Evolutionary conservation across 345 rosid genomes (phyloP), one percentile per base, ranked within the genome.

Genomic region (Melaleuca quinquenervia): DNA sequence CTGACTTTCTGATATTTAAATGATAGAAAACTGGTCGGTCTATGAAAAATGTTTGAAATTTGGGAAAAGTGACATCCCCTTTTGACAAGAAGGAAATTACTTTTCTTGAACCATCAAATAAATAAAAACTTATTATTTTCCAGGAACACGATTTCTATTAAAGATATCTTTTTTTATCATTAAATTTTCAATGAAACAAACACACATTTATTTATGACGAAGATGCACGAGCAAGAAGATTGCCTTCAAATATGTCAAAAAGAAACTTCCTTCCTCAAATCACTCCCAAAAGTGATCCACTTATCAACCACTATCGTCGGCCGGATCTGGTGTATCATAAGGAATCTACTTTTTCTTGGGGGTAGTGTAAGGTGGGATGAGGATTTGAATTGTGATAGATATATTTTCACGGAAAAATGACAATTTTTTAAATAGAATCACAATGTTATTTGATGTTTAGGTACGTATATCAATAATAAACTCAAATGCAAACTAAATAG

Each of bases 1-100:
- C 7, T 0, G 15, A 56, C 13, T 11, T 11, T 11, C 26, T 0
- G 0, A 5, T 58, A 27, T 58, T 3, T 0, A 7, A 16, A n/a
- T 58, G 32, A 58, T 16, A 14, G n/a, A 58, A 0, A 58, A 12
- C 16, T 58, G 70, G 12, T 58, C 15, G 70, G 12, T 58, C 32
- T 12, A 58, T 0, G 16, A 0, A n/a, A 58, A 58, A n/a, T 4
- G 62, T 13, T 13, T 10, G 11, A 55, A 27, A 10, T 24, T 55
- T 2, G 7, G 62, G 3, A 58, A 58, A 11, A 5, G 11, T 0
- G 62, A 56, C 3, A 0, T 56, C 11, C n/a, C 27, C 12, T 56
- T 56, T 56, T 56, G 6, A 27, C 0, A 56, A 6, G 29, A 56
- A 6, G 29, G 29, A 26, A n/a, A 27, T 14, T 3, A 12, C 18